phyloP scores from a whole-genome alignment of 441 rosid species.

The Jatropha multifida region DNA sequence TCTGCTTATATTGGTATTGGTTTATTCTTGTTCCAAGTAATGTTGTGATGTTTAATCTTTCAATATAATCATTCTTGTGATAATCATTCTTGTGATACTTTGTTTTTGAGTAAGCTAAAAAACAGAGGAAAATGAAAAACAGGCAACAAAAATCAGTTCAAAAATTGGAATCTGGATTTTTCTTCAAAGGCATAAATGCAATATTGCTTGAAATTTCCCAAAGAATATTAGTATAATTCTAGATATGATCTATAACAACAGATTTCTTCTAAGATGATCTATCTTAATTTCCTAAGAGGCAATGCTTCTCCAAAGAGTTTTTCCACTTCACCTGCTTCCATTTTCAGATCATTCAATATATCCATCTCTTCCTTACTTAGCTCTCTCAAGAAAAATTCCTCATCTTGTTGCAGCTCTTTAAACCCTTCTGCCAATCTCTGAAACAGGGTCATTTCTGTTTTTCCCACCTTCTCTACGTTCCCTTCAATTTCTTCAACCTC shows the following conservation, averaged over 20 bases:
- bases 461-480: slow-evolving; percentile 57
- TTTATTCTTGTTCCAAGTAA: slow-evolving; percentile 9
- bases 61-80: no score
- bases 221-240: neutral
- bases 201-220: neutral
- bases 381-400: slow-evolving; percentile 59
- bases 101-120: no score
- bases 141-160: no score
- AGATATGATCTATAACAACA: neutral
- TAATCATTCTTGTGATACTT: no score
- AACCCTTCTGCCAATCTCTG: slow-evolving; percentile 78
- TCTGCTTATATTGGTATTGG: neutral
- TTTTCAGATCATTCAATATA: slow-evolving; percentile 55
- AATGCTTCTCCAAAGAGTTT: slow-evolving; percentile 73
- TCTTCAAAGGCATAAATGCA: neutral
- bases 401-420: slow-evolving; percentile 61
- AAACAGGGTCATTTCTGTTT: slow-evolving; percentile 65
- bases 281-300: slow-evolving; percentile 75
- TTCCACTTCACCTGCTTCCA: slow-evolving; percentile 88
- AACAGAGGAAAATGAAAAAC: no score
- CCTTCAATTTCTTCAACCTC: slow-evolving; percentile 67
- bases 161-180: no score
- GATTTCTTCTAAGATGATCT: slow-evolving; percentile 11
- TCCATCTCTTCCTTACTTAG: slow-evolving; percentile 82
- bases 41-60: neutral